These are phyloP conservation scores for Neurospora sublineolata DNA, from an alignment of 495 filamentous ascomycete species.

Conservation along the genomic window DNA sequence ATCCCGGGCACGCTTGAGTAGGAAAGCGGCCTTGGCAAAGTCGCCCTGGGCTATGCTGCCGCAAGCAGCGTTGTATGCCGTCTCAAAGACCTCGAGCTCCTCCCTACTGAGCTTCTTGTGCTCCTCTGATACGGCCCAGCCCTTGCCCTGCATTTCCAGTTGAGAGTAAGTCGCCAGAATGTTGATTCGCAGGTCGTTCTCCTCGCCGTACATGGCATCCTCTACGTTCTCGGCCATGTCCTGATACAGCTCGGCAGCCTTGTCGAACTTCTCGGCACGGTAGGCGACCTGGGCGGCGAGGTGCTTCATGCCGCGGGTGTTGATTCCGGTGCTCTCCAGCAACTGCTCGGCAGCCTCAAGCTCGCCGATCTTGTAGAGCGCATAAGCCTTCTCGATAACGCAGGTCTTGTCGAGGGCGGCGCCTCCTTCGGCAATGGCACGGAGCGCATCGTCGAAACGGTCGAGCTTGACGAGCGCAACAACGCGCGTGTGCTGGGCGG, in stretches of 20 bases:
- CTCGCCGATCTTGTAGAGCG: constrained; percentile 75
- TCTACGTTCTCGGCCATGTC: constrained; percentile 40
- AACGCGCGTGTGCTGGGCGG: constrained; percentile 62
- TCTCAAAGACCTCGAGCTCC: constrained; percentile 86
- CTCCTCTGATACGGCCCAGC: constrained; percentile 23
- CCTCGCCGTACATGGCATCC: constrained; percentile 47
- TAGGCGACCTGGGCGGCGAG: constrained; percentile 85
- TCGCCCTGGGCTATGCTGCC: constrained; percentile 71
- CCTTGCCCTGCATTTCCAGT: constrained; percentile 65
- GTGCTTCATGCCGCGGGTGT: constrained; percentile 51
- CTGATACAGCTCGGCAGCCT: constrained; percentile 58
- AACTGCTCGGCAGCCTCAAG: constrained; percentile 59
- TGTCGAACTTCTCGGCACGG: constrained; percentile 67
- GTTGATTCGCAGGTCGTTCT: constrained; percentile 83
- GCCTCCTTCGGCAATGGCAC: constrained; percentile 60
- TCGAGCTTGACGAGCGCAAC: constrained; percentile 89
- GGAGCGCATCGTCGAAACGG: constrained; percentile 80
- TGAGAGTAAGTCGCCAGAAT: constrained; percentile 69
- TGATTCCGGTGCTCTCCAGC: constrained; percentile 28
- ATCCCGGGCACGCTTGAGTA: constrained; percentile 77
- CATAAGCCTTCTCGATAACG: constrained; percentile 75
- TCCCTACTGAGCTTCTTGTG: constrained; percentile 50
- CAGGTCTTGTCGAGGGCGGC: constrained; percentile 55
- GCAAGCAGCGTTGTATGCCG: constrained; percentile 86
- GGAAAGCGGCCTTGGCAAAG: constrained; percentile 57